phyloP scores from a whole-genome alignment of 2,329 filamentous ascomycete species.

The Xylaria sp. region DNA sequence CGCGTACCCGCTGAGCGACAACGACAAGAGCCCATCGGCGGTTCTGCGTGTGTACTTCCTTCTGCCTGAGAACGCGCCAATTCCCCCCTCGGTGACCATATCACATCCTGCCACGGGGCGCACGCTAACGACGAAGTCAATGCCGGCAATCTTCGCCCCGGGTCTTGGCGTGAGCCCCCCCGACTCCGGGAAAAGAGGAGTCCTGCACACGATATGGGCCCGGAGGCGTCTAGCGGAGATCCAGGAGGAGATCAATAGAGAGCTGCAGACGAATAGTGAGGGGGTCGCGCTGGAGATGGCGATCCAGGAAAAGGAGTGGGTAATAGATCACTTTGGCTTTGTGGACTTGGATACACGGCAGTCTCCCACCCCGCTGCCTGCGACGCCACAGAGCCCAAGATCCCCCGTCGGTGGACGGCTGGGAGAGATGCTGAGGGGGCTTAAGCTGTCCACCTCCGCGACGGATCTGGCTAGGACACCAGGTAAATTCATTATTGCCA shows the following conservation, averaged over 20 bases:
- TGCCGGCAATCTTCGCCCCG: constrained; percentile 87
- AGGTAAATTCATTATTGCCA: constrained; percentile 56
- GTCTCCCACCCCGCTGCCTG: constrained; percentile 41
- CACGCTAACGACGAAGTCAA: constrained; percentile 74
- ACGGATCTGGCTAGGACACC: constrained; percentile 67
- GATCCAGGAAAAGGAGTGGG: constrained; percentile 84
- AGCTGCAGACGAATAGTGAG: constrained; percentile 79
- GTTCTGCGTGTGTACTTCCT: constrained; percentile 79
- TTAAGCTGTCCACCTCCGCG: constrained; percentile 80
- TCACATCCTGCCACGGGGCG: constrained; percentile 54
- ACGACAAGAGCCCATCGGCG: constrained; percentile 53
- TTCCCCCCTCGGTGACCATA: constrained; percentile 80
- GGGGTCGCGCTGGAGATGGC: constrained; percentile 88
- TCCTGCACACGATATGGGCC: constrained; percentile 91
- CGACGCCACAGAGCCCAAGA: constrained; percentile 67
- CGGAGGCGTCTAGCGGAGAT: constrained; percentile 82
- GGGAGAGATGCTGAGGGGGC: constrained; percentile 81
- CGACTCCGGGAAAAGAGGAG: constrained; percentile 78
- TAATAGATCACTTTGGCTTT: constrained; percentile 82
- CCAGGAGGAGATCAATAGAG: constrained; percentile 78
- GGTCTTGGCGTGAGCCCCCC: constrained; percentile 75
- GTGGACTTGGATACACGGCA: constrained; percentile 51
- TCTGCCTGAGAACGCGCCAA: constrained; percentile 74
- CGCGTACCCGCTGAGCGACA: constrained; percentile 73
- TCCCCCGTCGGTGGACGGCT: constrained; percentile 75